Evolutionary conservation across 495 filamentous ascomycete genomes (phyloP).

Genomic region (Aspergillus taichungensis): DNA sequence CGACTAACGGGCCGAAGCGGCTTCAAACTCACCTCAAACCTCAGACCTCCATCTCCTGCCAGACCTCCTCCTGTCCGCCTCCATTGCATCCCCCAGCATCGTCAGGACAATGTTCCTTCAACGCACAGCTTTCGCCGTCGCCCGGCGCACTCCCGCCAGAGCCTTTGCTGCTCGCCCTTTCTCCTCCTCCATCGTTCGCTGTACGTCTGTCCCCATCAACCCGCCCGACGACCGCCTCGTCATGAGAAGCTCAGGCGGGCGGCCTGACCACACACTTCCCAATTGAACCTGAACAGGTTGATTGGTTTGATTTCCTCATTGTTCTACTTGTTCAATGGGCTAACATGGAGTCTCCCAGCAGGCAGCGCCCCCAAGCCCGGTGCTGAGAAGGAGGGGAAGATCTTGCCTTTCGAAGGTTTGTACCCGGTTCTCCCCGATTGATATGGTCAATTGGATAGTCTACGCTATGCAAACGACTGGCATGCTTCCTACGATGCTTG

Average conservation of each 20-base stretch:
- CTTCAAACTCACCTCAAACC: conserved; percentile 41
- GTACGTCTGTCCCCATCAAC: conserved; percentile 28
- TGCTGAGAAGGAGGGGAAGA: conserved; percentile 33
- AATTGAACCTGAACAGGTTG: conserved; percentile 13
- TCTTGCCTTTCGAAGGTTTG: conserved; percentile 39
- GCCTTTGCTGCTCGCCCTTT: conserved; percentile 43
- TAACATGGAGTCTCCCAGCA: conserved; percentile 22
- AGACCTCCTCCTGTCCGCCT: conserved; percentile 16
- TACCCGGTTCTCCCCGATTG: conserved; percentile 6
- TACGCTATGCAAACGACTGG: not conserved
- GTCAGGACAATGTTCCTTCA: conserved; percentile 68
- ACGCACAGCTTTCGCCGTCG: conserved; percentile 65
- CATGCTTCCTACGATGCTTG: not conserved
- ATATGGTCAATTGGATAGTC: conserved; percentile 9
- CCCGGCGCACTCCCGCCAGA: conserved; percentile 57
- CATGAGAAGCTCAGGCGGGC: conserved; percentile 12
- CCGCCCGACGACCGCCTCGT: conserved; percentile 20
- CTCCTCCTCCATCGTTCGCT: conserved; percentile 39
- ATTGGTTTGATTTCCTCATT: not conserved
- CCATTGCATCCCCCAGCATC: conserved; percentile 10
- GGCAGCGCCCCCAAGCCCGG: conserved; percentile 30
- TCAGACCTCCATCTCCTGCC: conserved; percentile 30
- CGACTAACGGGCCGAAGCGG: conserved; percentile 34
- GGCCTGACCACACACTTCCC: conserved; percentile 5
- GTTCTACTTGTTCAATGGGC: conserved; percentile 7